phyloP scores from a whole-genome alignment of 768 basidiomycete genomes.

The Phlebiopsis flavidoalba region DNA sequence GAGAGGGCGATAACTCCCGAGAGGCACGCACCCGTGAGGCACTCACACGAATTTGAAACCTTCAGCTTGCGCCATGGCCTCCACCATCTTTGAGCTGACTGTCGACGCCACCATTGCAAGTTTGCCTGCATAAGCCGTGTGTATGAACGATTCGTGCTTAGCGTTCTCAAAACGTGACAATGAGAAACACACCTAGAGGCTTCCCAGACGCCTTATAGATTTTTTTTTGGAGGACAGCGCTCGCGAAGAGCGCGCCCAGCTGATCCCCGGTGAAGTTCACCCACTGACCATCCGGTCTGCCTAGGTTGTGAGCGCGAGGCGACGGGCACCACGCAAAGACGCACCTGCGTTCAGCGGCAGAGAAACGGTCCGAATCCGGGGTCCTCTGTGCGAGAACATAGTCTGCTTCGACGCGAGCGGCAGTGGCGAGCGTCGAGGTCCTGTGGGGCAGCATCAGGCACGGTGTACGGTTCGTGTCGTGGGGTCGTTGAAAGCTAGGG shows the following conservation, averaged over 20 bases:
- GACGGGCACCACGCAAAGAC: slow-evolving; percentile 5
- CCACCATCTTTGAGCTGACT: slow-evolving; percentile 88
- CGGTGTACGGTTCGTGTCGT: neutral
- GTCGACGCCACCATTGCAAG: slow-evolving; percentile 86
- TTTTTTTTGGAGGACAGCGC: slow-evolving; percentile 34
- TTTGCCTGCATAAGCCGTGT: slow-evolving; percentile 33
- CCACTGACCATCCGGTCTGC: slow-evolving; percentile 54
- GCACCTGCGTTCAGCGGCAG: slow-evolving; percentile 67
- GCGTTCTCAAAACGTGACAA: neutral
- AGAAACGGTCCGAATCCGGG: slow-evolving; percentile 82
- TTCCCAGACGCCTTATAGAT: slow-evolving; percentile 44
- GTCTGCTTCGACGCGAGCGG: slow-evolving; percentile 42
- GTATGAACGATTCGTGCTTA: neutral
- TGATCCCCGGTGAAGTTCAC: slow-evolving; percentile 80
- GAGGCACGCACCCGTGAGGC: slow-evolving; percentile 61
- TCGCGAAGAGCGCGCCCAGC: slow-evolving; percentile 58
- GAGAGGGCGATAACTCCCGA: neutral
- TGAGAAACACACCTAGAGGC: slow-evolving; percentile 31
- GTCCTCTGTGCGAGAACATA: slow-evolving; percentile 83
- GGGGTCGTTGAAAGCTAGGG: too few species aligned
- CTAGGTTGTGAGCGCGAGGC: neutral
- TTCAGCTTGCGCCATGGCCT: slow-evolving; percentile 66
- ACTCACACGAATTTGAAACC: slow-evolving; percentile 84
- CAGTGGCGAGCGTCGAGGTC: slow-evolving; percentile 66
- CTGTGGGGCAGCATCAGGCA: slow-evolving; percentile 30